Percentiles rank a stretch among this genome's conserved stretches.
Conservation (phyloP, 2,329 filamentous ascomycete genomes). For the Truncatella angustata region DNA sequence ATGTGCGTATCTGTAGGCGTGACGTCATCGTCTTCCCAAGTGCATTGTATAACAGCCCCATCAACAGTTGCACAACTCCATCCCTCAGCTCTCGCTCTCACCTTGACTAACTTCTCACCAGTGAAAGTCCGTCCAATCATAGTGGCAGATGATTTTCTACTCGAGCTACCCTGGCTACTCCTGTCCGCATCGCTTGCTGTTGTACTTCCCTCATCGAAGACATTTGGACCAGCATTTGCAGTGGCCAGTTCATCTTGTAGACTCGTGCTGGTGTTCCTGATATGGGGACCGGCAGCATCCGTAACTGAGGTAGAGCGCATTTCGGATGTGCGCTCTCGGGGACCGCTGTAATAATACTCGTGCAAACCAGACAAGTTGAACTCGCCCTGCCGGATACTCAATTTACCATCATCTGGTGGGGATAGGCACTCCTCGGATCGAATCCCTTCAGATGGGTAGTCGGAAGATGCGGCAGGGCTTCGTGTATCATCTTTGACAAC, state of each 20-base stretch:
- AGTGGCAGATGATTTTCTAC: not conserved
- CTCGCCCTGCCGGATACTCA: not conserved
- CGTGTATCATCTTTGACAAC: not conserved
- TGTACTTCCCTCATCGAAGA: not conserved
- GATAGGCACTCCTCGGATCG: not conserved
- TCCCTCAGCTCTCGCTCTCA: not conserved
- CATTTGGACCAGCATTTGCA: not conserved
- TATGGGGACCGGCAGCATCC: not conserved
- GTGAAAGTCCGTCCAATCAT: not conserved
- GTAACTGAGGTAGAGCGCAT: constrained; percentile 3
- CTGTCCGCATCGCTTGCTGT: not conserved
- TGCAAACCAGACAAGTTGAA: not conserved
- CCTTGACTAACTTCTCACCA: not conserved
- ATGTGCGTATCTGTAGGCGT: not conserved
- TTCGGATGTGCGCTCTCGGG: not conserved
- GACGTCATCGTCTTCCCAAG: no score
- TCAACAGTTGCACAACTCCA: not conserved
- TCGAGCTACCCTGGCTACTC: not conserved
- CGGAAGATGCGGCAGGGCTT: not conserved
- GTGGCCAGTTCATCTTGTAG: constrained; percentile 4
- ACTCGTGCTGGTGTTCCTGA: not conserved
- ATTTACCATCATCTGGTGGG: not conserved
- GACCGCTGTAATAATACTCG: not conserved
- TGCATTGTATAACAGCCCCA: not conserved
- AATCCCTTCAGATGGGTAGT: constrained; percentile 7